Base-by-base conservation (phyloP, 2,329 filamentous ascomycete genomes). In the Trichoderma arundinaceum region DNA sequence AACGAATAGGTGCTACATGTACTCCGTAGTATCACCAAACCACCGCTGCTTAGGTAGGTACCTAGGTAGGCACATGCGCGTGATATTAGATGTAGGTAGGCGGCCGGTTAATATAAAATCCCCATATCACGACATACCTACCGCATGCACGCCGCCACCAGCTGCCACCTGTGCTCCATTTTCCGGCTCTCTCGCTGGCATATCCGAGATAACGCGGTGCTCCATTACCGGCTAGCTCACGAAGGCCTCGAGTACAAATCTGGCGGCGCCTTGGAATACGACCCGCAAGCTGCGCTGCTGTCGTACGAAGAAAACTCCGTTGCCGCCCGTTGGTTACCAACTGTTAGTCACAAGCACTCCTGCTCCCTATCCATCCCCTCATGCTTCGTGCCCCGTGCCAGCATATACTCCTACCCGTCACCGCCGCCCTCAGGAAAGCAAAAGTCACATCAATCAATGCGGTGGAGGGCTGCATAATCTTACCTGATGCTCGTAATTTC, bases 401-500 rank as follows among this genome's bases (percentile, higher is more conserved):
- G 22, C 22, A 28, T 28, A 28, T 32, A 22, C 46, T 28, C 7
- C 15, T 49, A n/a, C n/a, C n/a, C 22, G 22, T 28, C 22, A 28
- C 22, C 22, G 22, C 22, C 22, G 22, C 22, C 4, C 22, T 2
- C 22, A 28, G 22, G 22, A 28, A 28, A 28, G 22, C 22, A 28
- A 52, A 32, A 35, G 15, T 8, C 12, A 52, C 2, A 33, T 8
- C 44, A 32, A 33, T 51, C 43, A 59, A 48, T 59, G 28, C 43
- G 43, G 56, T 43, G 59, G 59, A 52, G 59, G 59, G n/a, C 49
- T 22, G 59, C 59, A 62, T 62, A 46, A 62, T 62, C 32, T 62
- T 46, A 53, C 38, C 59, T n/a, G 59, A 54, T 44, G 59, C 59
- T 62, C 59, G 59, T 53, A 62, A 62, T 53, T 22, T 60, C 57